A percentile compares a stretch with the other conserved stretches of the same genome.
These are phyloP conservation scores for Colletotrichum limetticola DNA, from an alignment of 2,329 filamentous ascomycete species.

Conservation along the genomic window DNA sequence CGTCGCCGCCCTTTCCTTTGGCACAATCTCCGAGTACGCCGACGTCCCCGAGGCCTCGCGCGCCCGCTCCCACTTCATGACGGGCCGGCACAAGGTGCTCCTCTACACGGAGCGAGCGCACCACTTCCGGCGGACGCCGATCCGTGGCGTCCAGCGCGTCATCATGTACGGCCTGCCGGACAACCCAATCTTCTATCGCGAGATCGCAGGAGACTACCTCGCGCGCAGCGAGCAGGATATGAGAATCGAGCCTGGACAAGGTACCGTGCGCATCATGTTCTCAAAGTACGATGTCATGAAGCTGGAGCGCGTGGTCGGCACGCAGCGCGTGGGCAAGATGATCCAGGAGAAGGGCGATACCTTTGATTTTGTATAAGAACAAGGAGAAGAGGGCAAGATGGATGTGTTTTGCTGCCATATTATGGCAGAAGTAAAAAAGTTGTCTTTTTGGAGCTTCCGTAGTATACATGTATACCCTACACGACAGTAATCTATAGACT, in stretches of 20 bases:
- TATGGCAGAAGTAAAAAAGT: conserved; percentile 29
- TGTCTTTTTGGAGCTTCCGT: conserved; percentile 25
- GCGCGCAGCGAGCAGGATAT: conserved; percentile 67
- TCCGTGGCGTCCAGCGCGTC: conserved; percentile 85
- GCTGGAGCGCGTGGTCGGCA: conserved; percentile 88
- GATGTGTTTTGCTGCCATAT: neutral
- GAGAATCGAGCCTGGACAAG: conserved; percentile 67
- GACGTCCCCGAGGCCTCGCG: conserved; percentile 81
- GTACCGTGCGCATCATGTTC: conserved; percentile 74
- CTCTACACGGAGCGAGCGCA: conserved; percentile 97
- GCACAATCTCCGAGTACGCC: conserved; percentile 89
- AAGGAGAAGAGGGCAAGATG: conserved; percentile 20
- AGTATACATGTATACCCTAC: conserved; percentile 36
- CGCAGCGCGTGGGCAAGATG: conserved; percentile 84
- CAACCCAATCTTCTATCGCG: conserved; percentile 83
- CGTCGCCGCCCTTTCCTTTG: conserved; percentile 73
- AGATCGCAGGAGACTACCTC: conserved; percentile 77
- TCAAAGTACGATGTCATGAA: conserved; percentile 91
- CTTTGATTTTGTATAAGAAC: conserved; percentile 86
- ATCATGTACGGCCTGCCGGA: conserved; percentile 92
- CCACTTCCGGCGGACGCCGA: conserved; percentile 89
- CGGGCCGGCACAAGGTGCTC: conserved; percentile 82
- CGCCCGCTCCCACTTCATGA: conserved; percentile 87
- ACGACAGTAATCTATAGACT: conserved; percentile 33
- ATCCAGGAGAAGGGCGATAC: conserved; percentile 85